Conservation (phyloP, 1,284 basidiomycete genomes). For the Chondrostereum purpureum region DNA sequence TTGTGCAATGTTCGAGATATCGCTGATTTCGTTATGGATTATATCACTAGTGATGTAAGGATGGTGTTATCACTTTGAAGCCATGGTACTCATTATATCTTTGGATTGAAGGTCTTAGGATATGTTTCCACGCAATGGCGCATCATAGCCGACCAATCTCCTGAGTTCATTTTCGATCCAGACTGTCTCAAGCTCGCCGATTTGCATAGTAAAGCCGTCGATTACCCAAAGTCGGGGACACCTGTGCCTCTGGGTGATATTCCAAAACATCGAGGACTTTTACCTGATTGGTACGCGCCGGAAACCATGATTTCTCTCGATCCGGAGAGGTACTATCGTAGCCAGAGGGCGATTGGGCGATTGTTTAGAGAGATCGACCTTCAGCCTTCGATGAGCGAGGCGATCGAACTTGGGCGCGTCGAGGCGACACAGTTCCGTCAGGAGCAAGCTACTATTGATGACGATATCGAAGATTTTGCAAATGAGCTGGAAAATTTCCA, state of each 20-base stretch:
- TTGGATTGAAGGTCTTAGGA: slow-evolving; percentile 40
- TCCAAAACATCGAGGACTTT: slow-evolving; percentile 3
- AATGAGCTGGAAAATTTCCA: neutral
- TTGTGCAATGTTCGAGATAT: slow-evolving; percentile 65
- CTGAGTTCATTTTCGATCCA: slow-evolving; percentile 44
- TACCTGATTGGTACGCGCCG: slow-evolving; percentile 61
- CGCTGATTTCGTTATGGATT: slow-evolving; percentile 69
- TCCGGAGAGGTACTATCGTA: slow-evolving; percentile 39
- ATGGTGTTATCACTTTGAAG: slow-evolving; percentile 3
- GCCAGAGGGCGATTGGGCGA: slow-evolving; percentile 44
- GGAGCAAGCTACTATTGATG: neutral
- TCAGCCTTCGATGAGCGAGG: slow-evolving; percentile 1
- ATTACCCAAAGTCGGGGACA: slow-evolving; percentile 61
- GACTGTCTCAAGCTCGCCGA: slow-evolving; percentile 59
- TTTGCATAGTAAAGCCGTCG: slow-evolving; percentile 66
- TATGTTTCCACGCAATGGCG: slow-evolving; percentile 57
- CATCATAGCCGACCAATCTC: slow-evolving; percentile 61
- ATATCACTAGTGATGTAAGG: slow-evolving; percentile 57
- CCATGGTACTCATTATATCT: too few species aligned
- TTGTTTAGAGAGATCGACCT: slow-evolving; percentile 49
- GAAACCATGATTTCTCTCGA: slow-evolving; percentile 38
- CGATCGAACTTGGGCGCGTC: neutral
- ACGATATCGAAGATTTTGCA: slow-evolving; percentile 3
- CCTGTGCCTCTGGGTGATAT: slow-evolving; percentile 31
- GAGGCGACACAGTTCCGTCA: slow-evolving; percentile 3